These are phyloP conservation scores for Macrocybe gigantea DNA, from an alignment of 768 basidiomycete species.

Conservation along the genomic window DNA sequence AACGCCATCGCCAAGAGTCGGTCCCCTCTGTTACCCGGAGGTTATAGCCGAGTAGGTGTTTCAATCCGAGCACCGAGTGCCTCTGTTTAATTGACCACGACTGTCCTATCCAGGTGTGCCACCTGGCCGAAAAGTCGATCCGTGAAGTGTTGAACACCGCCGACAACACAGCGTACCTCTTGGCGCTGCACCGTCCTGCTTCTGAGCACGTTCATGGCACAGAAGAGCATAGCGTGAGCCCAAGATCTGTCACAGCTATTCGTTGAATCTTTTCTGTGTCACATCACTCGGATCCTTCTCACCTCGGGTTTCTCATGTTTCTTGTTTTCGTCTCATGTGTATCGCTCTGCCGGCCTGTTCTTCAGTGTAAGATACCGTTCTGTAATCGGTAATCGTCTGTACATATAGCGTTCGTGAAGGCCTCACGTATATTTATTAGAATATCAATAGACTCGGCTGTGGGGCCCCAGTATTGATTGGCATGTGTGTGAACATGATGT, in stretches of 20 bases:
- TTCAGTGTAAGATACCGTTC: conserved; percentile 8
- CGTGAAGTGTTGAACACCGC: conserved; percentile 59
- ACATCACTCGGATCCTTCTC: too few relatives aligned
- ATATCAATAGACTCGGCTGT: too few relatives aligned
- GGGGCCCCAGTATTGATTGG: too few relatives aligned
- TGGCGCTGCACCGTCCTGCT: conserved; percentile 50
- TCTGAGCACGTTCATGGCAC: conserved; percentile 22
- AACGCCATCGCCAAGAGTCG: conserved; percentile 71
- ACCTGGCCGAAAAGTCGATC: conserved; percentile 68
- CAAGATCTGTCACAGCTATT: conserved; percentile 13
- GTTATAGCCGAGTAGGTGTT: conserved; percentile 40
- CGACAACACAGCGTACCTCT: conserved; percentile 61
- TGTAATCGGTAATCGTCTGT: conserved; percentile 12
- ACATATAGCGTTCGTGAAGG: conserved; percentile 5
- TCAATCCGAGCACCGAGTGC: background rate
- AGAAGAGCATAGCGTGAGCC: conserved; percentile 22
- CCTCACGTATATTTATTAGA: too few relatives aligned
- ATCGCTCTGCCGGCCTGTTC: conserved; percentile 11
- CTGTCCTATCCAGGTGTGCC: conserved; percentile 45
- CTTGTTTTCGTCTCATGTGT: conserved; percentile 2
- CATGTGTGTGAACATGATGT: too few relatives aligned
- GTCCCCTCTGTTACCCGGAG: conserved; percentile 52
- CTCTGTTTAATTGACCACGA: background rate
- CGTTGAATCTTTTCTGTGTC: conserved; percentile 3
- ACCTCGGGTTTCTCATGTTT: conserved; percentile 1